phyloP scores from a whole-genome alignment of 352 stramenopile species.

The Globisporangium nodosum region DNA sequence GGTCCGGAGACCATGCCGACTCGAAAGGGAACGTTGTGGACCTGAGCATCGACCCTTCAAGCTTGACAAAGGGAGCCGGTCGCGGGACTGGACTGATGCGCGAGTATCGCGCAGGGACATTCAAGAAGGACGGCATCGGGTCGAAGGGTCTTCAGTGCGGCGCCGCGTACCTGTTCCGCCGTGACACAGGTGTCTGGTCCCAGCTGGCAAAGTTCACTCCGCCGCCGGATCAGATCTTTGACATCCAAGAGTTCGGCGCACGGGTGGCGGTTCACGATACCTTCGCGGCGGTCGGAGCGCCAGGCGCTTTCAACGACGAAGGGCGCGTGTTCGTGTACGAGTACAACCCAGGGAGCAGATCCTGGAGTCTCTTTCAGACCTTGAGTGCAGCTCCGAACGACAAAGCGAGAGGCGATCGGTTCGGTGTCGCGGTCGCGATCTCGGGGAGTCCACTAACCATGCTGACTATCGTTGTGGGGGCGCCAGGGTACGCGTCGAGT shows the following conservation, averaged over 20 bases:
- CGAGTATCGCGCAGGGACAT: slow-evolving; percentile 56
- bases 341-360: slow-evolving; percentile 27
- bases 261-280: slow-evolving; percentile 40
- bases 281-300: slow-evolving; percentile 58
- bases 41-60: slow-evolving; percentile 36
- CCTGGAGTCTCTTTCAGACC: slow-evolving; percentile 66
- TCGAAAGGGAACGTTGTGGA: slow-evolving; percentile 49
- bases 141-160: slow-evolving; percentile 70
- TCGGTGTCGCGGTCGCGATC: slow-evolving; percentile 63
- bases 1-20: slow-evolving; percentile 53
- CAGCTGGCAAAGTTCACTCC: slow-evolving; percentile 52
- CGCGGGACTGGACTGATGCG: slow-evolving; percentile 29
- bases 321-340: slow-evolving; percentile 77
- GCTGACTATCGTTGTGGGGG: slow-evolving; percentile 56
- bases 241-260: slow-evolving; percentile 52
- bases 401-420: slow-evolving; percentile 44
- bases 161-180: slow-evolving; percentile 60
- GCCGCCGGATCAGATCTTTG: slow-evolving; percentile 26
- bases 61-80: slow-evolving; percentile 32
- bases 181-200: slow-evolving; percentile 37
- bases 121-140: slow-evolving; percentile 42
- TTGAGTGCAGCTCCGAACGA: slow-evolving; percentile 46
- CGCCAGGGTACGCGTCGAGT: slow-evolving; percentile 48
- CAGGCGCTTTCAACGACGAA: slow-evolving; percentile 44
- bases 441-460: slow-evolving; percentile 31